These are phyloP conservation scores for Cladophialophora bantiana DNA, from an alignment of 2,329 filamentous ascomycete genomes.

Conservation along the genomic window DNA sequence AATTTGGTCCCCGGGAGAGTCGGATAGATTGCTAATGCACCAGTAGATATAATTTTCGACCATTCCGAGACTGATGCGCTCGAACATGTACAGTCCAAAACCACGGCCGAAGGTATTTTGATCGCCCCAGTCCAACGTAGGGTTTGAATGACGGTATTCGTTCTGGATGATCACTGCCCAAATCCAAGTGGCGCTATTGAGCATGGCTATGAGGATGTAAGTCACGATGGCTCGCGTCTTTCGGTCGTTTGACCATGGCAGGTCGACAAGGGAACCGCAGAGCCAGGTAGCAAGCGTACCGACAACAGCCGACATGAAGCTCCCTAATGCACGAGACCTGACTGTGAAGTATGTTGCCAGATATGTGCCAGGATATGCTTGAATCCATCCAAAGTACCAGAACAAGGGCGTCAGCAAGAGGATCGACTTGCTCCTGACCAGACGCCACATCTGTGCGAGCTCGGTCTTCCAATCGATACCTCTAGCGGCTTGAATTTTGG, in stretches of 20 bases:
- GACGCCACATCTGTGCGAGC: slow-evolving; percentile 48
- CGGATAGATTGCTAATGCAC: slow-evolving; percentile 56
- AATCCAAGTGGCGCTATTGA: slow-evolving; percentile 57
- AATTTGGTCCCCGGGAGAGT: slow-evolving; percentile 55
- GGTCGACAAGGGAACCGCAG: slow-evolving; percentile 47
- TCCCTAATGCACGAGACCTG: slow-evolving; percentile 49
- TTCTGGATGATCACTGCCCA: slow-evolving; percentile 58
- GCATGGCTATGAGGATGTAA: slow-evolving; percentile 50
- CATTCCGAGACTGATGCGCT: slow-evolving; percentile 50
- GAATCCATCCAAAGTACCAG: slow-evolving; percentile 45
- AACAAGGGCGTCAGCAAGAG: slow-evolving; percentile 50
- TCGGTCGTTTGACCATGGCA: slow-evolving; percentile 50
- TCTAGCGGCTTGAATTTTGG: slow-evolving; percentile 44
- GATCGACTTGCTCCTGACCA: slow-evolving; percentile 46
- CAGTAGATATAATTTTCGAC: slow-evolving; percentile 58
- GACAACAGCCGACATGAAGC: slow-evolving; percentile 50
- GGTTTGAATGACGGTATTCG: slow-evolving; percentile 53
- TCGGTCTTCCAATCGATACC: slow-evolving; percentile 46
- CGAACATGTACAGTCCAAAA: slow-evolving; percentile 54
- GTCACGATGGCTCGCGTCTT: slow-evolving; percentile 51
- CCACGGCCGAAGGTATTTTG: slow-evolving; percentile 52
- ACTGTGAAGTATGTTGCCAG: slow-evolving; percentile 55
- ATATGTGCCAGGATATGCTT: slow-evolving; percentile 53
- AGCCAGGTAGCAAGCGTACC: slow-evolving; percentile 51
- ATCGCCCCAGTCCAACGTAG: slow-evolving; percentile 54